Evolutionary conservation across 768 basidiomycete species (phyloP).

Genomic region (Candolleomyces eurysporus): DNA sequence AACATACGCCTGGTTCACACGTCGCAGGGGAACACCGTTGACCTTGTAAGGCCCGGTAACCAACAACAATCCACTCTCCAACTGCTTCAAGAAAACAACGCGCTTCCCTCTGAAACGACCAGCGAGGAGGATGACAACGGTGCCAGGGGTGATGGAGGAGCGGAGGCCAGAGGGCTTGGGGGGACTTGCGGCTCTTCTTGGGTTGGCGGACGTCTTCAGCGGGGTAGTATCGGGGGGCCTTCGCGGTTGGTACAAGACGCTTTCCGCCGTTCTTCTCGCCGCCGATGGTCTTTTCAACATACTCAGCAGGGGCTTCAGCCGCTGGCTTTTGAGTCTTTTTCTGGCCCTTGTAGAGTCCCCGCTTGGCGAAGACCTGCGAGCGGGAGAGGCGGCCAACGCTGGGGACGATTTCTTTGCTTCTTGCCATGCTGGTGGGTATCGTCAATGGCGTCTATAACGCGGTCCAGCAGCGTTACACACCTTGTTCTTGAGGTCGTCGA

Average conservation of each 20-base stretch:
- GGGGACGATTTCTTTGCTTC: slow-evolving; percentile 81
- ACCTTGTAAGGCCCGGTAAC: slow-evolving; percentile 98
- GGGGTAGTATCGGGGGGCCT: slow-evolving; percentile 90
- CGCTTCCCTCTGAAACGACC: slow-evolving; percentile 98
- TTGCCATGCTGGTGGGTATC: slow-evolving; percentile 63
- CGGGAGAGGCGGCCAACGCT: slow-evolving; percentile 81
- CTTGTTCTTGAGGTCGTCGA: slow-evolving; percentile 53
- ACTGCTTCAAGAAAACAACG: slow-evolving; percentile 96
- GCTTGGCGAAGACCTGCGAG: slow-evolving; percentile 76
- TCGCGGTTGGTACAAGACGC: slow-evolving; percentile 81
- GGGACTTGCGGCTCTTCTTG: slow-evolving; percentile 89
- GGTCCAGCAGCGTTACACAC: slow-evolving; percentile 26
- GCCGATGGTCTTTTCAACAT: slow-evolving; percentile 78
- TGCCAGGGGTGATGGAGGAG: slow-evolving; percentile 86
- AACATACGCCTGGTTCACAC: slow-evolving; percentile 98
- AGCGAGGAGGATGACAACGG: slow-evolving; percentile 93
- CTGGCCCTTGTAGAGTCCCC: slow-evolving; percentile 80
- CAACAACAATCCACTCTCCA: slow-evolving; percentile 87
- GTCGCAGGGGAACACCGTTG: slow-evolving; percentile 96
- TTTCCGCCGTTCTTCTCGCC: slow-evolving; percentile 90
- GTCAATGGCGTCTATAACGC: slow-evolving; percentile 10
- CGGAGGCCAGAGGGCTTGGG: slow-evolving; percentile 79
- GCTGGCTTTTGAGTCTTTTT: slow-evolving; percentile 75
- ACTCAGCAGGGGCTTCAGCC: slow-evolving; percentile 54
- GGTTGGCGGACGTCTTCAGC: slow-evolving; percentile 91